Conservation (phyloP, 2,329 filamentous ascomycete species). For the Venturia nashicola region DNA sequence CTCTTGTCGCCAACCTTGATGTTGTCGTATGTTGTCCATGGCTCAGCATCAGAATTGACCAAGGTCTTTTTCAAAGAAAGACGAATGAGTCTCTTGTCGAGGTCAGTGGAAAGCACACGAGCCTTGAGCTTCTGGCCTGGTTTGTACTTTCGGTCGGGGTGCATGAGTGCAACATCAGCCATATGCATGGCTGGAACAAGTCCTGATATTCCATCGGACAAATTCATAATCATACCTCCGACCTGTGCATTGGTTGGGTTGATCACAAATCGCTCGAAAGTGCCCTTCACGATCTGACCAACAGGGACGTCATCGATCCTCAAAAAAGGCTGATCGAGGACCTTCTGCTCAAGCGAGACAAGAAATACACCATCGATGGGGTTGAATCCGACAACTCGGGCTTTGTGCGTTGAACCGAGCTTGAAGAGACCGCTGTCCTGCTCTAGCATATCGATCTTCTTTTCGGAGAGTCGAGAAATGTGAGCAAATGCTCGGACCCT, state of each 20-base stretch:
- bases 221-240: conserved; percentile 65
- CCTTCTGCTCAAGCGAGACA: conserved; percentile 67
- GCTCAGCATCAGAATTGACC: conserved; percentile 74
- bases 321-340: conserved; percentile 80
- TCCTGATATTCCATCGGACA: conserved; percentile 81
- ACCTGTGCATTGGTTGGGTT: conserved; percentile 55
- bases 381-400: conserved; percentile 77
- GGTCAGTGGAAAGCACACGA: conserved; percentile 69
- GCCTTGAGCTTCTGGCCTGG: conserved; percentile 76
- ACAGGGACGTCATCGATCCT: conserved; percentile 82
- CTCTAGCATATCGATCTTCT: conserved; percentile 73
- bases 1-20: conserved; percentile 64
- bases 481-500: conserved; percentile 80
- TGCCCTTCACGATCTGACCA: conserved; percentile 69
- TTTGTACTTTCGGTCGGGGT: conserved; percentile 93
- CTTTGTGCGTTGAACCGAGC: conserved; percentile 64
- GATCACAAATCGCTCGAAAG: conserved; percentile 73
- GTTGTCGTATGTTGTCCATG: conserved; percentile 66
- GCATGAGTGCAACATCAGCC: conserved; percentile 74
- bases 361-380: conserved; percentile 75
- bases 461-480: conserved; percentile 83
- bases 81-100: conserved; percentile 63
- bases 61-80: conserved; percentile 91
- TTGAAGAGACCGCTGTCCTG: conserved; percentile 68
- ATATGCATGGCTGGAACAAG: conserved; percentile 81